A percentile compares a stretch with the other conserved stretches of the same genome.
Conservation (phyloP, 495 filamentous ascomycete genomes). For the Penicillium alfredii region DNA sequence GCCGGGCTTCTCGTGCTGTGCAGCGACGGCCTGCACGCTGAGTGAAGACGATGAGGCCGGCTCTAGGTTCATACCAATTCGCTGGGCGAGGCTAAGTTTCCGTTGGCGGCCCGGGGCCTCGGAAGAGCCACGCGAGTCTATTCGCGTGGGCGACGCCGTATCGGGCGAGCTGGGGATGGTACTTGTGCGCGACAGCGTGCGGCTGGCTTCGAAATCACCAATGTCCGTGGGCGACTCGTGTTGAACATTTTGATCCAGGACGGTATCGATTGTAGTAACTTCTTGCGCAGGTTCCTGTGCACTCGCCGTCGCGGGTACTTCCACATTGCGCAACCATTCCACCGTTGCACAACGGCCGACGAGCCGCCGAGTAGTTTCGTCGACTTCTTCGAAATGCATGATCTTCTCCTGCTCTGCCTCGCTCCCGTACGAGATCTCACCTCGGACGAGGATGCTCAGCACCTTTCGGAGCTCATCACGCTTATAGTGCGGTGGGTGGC, state of each 20-base stretch:
- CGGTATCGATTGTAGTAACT: constrained; percentile 18
- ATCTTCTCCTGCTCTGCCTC: constrained; percentile 42
- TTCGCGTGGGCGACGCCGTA: constrained; percentile 25
- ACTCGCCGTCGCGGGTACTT: constrained; percentile 4
- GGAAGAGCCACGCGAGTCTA: constrained; percentile 23
- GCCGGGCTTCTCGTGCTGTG: constrained; percentile 76
- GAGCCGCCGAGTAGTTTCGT: constrained; percentile 82
- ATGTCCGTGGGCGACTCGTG: constrained; percentile 22
- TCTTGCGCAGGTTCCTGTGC: constrained; percentile 9
- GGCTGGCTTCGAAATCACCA: constrained; percentile 21
- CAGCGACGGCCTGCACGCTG: constrained; percentile 72
- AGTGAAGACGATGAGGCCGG: constrained; percentile 45
- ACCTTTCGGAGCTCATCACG: constrained; percentile 73
- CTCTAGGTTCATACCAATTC: constrained; percentile 44
- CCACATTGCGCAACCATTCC: constrained; percentile 63
- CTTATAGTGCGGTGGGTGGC: constrained; percentile 82
- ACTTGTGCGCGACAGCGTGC: constrained; percentile 42
- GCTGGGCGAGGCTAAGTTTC: constrained; percentile 23
- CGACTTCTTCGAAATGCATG: constrained; percentile 82
- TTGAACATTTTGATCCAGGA: constrained; percentile 15
- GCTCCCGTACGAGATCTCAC: constrained; percentile 30
- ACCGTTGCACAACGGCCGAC: constrained; percentile 76
- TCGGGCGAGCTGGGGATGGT: constrained; percentile 26
- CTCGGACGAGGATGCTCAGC: constrained; percentile 56
- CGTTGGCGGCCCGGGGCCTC: constrained; percentile 15